Conservation (phyloP, 192 early-diverging fungal genomes). For the Entomortierella parvispora region DNA sequence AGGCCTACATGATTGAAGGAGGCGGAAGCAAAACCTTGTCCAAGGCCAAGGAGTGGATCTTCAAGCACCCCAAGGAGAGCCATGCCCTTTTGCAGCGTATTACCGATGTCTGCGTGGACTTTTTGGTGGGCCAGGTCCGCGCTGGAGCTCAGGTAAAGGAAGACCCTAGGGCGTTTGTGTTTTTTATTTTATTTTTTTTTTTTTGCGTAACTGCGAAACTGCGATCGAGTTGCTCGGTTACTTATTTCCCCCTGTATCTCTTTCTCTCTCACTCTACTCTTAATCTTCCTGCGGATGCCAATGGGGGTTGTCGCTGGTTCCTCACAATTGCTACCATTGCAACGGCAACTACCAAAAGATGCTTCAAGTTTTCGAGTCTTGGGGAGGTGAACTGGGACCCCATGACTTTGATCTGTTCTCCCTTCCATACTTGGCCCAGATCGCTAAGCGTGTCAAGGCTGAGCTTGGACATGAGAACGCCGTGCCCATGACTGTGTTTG, state of each 20-base stretch:
- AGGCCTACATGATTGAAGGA: conserved; percentile 97
- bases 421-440: conserved; percentile 87
- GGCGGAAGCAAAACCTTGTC: conserved; percentile 88
- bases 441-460: conserved; percentile 79
- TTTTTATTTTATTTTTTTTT: too few relatives aligned
- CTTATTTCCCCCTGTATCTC: background rate
- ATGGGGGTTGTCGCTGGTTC: too few relatives aligned
- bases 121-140: conserved; percentile 89
- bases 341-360: conserved; percentile 60
- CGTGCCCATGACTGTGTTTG: conserved; percentile 92
- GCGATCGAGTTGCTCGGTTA: too few relatives aligned
- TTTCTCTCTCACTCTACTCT: too few relatives aligned
- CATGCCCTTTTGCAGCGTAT: conserved; percentile 82
- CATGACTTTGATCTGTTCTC: conserved; percentile 82
- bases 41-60: conserved; percentile 92
- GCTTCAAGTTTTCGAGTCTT: conserved; percentile 96
- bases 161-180: too few relatives aligned
- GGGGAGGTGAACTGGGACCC: conserved; percentile 90
- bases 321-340: too few relatives aligned
- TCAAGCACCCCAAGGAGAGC: conserved; percentile 73
- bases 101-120: conserved; percentile 87
- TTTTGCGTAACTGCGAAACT: too few relatives aligned
- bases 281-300: too few relatives aligned
- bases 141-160: conserved; percentile 88
- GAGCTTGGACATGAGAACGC: conserved; percentile 40